Conservation (phyloP, 805 yeast species). For the Schizosaccharomyces osmophilus region DNA sequence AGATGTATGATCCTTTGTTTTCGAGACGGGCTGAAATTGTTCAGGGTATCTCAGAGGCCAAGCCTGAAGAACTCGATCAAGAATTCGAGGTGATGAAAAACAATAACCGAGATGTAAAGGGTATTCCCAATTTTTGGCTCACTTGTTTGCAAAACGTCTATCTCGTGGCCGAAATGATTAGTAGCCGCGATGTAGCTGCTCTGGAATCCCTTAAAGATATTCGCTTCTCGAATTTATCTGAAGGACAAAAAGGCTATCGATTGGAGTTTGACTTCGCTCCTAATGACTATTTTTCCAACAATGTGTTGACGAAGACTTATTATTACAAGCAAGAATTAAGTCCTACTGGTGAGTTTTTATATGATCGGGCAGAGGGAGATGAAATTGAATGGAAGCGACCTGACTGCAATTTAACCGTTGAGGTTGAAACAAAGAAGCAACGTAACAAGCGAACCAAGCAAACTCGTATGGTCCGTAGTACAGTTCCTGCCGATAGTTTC, state of each 20-base stretch:
- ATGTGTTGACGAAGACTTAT: slow-evolving; percentile 55
- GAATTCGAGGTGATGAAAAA: slow-evolving; percentile 21
- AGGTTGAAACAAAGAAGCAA: slow-evolving; percentile 84
- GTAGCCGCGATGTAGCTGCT: slow-evolving; percentile 76
- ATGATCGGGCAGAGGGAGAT: slow-evolving; percentile 86
- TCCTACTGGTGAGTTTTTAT: slow-evolving; percentile 84
- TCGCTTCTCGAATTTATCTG: slow-evolving; percentile 50
- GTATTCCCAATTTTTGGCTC: slow-evolving; percentile 90
- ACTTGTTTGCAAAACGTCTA: slow-evolving; percentile 78
- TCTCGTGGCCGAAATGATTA: slow-evolving; percentile 57
- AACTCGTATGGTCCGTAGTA: slow-evolving; percentile 82
- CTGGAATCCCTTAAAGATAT: slow-evolving; percentile 44
- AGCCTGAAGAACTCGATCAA: slow-evolving; percentile 39
- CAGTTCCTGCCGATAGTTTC: slow-evolving; percentile 83
- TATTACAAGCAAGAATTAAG: slow-evolving; percentile 86
- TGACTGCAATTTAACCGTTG: slow-evolving; percentile 57
- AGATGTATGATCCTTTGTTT: slow-evolving; percentile 51
- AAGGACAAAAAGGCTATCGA: slow-evolving; percentile 53
- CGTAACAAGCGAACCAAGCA: slow-evolving; percentile 85
- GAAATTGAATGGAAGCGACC: slow-evolving; percentile 54
- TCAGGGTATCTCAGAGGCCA: slow-evolving; percentile 52
- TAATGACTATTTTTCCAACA: slow-evolving; percentile 58
- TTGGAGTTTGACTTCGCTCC: slow-evolving; percentile 55
- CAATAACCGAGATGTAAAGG: slow-evolving; percentile 23
- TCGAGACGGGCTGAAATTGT: slow-evolving; percentile 49